Evolutionary conservation across 768 basidiomycete genomes (phyloP).

Genomic region (Naganishia randhawae): DNA sequence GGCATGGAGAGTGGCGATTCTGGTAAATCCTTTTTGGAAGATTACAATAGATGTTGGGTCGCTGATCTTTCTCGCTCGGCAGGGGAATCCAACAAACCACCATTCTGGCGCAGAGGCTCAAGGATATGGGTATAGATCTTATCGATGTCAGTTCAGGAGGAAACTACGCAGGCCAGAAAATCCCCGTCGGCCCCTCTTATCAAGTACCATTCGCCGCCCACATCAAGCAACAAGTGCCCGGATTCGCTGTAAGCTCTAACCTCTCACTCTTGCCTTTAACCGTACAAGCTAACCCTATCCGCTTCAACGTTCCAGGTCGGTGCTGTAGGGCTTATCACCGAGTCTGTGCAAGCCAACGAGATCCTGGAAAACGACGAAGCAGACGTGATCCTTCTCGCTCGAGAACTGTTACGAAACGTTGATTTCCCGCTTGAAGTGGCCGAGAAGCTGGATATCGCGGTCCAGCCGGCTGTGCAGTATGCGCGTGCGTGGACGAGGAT

Average conservation of each 20-base stretch:
- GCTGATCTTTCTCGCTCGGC: neutral
- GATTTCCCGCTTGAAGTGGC: constrained; percentile 67
- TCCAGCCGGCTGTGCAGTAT: constrained; percentile 71
- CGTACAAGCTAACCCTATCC: neutral
- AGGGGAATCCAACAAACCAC: constrained; percentile 76
- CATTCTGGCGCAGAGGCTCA: constrained; percentile 58
- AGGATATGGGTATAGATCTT: constrained; percentile 67
- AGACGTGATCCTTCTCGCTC: constrained; percentile 65
- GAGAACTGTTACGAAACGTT: constrained; percentile 65
- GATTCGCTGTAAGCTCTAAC: constrained; percentile 33
- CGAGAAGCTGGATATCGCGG: constrained; percentile 60
- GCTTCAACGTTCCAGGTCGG: constrained; percentile 51
- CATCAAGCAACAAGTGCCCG: constrained; percentile 45
- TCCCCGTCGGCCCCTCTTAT: constrained; percentile 32
- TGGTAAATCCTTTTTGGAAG: constrained; percentile 45
- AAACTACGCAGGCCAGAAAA: constrained; percentile 60
- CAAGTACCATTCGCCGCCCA: constrained; percentile 68
- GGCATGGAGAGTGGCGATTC: constrained; percentile 30
- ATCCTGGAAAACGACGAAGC: constrained; percentile 65
- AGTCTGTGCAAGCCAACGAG: constrained; percentile 61
- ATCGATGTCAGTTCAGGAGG: constrained; percentile 70
- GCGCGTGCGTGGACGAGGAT: constrained; percentile 59
- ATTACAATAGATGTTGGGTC: constrained; percentile 51
- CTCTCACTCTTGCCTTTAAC: constrained; percentile 21
- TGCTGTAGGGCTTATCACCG: constrained; percentile 70